Percentiles rank a stretch among this genome's conserved stretches.
phyloP scores from a whole-genome alignment of 2,329 filamentous ascomycete genomes.

The Sphaerostilbella broomeana region DNA sequence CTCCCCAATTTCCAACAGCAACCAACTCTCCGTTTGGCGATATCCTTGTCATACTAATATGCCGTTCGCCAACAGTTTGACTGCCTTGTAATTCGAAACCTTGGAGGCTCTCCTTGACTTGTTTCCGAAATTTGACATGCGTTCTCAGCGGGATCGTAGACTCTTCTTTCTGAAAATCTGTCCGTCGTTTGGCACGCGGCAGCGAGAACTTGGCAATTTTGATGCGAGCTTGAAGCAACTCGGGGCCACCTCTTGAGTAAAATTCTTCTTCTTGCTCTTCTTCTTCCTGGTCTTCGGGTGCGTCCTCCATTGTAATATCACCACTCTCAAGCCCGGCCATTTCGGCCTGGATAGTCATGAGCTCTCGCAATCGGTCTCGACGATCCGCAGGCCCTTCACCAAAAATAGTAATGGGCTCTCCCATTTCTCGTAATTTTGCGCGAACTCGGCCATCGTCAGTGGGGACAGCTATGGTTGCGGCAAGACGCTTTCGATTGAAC shows the following conservation, averaged over 20 bases:
- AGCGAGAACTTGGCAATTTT: conserved; percentile 79
- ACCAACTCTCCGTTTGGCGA: conserved; percentile 77
- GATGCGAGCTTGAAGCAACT: conserved; percentile 67
- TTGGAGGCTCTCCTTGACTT: conserved; percentile 73
- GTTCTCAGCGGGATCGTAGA: conserved; percentile 77
- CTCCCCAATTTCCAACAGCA: conserved; percentile 89
- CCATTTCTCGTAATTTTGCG: conserved; percentile 70
- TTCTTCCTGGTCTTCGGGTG: conserved; percentile 51
- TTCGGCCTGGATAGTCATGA: conserved; percentile 69
- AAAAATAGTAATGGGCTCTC: conserved; percentile 92
- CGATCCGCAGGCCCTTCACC: conserved; percentile 83
- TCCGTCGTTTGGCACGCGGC: conserved; percentile 69
- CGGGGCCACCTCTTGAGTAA: conserved; percentile 75
- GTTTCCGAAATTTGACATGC: conserved; percentile 87
- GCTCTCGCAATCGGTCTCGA: conserved; percentile 75
- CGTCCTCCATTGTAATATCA: conserved; percentile 57
- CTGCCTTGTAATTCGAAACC: conserved; percentile 88
- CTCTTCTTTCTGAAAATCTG: conserved; percentile 73
- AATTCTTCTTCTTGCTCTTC: conserved; percentile 86
- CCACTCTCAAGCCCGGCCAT: conserved; percentile 49
- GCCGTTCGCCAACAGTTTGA: conserved; percentile 84
- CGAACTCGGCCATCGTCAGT: conserved; percentile 89
- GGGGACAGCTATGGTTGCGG: conserved; percentile 82
- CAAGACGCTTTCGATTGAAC: conserved; percentile 84
- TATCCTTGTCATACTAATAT: conserved; percentile 87